A percentile compares a stretch with the other conserved stretches of the same genome.
Conservation (phyloP, 257 asterid species). For the Nemophila menziesii region DNA sequence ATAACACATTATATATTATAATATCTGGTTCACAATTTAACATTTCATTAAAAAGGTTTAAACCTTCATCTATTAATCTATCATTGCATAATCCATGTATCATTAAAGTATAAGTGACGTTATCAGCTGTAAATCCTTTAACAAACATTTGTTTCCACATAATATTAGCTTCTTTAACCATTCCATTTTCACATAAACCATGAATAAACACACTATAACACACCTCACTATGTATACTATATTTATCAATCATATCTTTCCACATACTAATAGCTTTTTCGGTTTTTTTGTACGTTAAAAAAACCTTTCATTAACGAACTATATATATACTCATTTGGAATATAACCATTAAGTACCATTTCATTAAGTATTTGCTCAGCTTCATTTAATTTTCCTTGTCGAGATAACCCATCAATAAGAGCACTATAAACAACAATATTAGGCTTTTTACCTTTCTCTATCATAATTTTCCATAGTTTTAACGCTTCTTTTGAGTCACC, state of each 20-base stretch:
- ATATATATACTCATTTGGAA: conserved; percentile 62
- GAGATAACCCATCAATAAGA: conserved; percentile 78
- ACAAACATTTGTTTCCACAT: conserved; percentile 68
- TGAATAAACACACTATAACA: conserved; percentile 71
- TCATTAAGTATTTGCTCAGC: conserved; percentile 45
- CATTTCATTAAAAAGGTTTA: conserved; percentile 79
- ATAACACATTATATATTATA: conserved; percentile 60
- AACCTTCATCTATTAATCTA: conserved; percentile 61
- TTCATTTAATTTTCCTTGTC: conserved; percentile 46
- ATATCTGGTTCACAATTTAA: conserved; percentile 62
- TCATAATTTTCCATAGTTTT: conserved; percentile 50
- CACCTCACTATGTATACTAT: conserved; percentile 36
- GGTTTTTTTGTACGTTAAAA: conserved; percentile 51
- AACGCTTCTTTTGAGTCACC: conserved; percentile 55
- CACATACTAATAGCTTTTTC: conserved; percentile 57
- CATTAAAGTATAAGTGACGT: conserved; percentile 77
- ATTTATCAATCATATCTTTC: conserved; percentile 54
- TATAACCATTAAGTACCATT: conserved; percentile 47
- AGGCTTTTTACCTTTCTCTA: conserved; percentile 50
- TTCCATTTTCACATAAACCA: conserved; percentile 70
- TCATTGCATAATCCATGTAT: conserved; percentile 69
- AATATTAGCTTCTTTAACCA: conserved; percentile 56
- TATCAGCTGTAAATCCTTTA: conserved; percentile 63
- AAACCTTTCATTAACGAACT: conserved; percentile 81
- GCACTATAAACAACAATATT: conserved; percentile 70